Evolutionary conservation across 495 filamentous ascomycete genomes (phyloP), one percentile per base, ranked within the genome.

Genomic region (Viridothelium virens): DNA sequence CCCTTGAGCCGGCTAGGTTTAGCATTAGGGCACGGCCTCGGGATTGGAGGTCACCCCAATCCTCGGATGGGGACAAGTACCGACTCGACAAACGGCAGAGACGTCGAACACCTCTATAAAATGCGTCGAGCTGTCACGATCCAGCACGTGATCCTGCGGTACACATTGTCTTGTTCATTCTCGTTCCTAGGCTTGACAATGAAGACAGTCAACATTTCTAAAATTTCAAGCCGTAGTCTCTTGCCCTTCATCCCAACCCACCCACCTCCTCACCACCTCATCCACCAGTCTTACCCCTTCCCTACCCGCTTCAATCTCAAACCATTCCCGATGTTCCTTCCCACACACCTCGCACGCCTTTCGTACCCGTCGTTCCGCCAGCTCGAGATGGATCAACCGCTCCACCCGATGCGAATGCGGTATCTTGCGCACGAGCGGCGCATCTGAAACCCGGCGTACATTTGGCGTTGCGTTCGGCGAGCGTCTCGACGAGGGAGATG

Each of bases 301-400:
- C 70, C 86, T 83, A 18, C 77, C 84, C 2, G 90, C 91, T 63
- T 90, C 85, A 6, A 97, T 85, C 76, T 94, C 92, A 76, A 99
- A 97, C 94, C 94, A 99, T 75, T 99, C 94, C 46, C 86, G 80
- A 77, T 99, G 95, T 70, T 90, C 87, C 75, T 86, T 91, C 11
- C 92, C 92, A 74, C 94, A 99, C 7, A 84, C 83, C 7, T 78
- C 76, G 73, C 94, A 99, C 56, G 81, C 81, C 18, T 87, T 84
- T 67, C 85, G 82, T 10, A 91, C 78, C 16, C 88, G 83, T 63
- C 84, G 79, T 38, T 87, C 88, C 4, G 79, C 81, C 36, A 99
- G 81, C 79, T 99, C 94, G 33, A 97, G 75, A 73, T 98, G 94
- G 65, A 97, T 92, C 61, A 98, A 77, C 4, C 89, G 79, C 78